Conservation (phyloP, 73 alveolate species). For the Paramecium sonneborni region DNA sequence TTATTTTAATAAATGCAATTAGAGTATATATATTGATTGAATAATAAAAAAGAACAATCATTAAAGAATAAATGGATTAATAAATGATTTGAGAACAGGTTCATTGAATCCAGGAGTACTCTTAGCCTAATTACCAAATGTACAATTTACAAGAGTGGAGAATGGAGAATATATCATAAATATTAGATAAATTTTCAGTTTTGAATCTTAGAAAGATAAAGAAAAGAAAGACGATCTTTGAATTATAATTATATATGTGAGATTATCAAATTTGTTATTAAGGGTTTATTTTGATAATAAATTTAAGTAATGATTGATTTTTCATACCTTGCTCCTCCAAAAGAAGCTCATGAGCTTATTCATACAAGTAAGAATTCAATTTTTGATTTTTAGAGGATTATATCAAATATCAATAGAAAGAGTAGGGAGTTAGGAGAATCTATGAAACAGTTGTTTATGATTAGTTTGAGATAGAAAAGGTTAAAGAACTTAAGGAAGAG, state of each 20-base stretch:
- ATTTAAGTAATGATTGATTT: background rate
- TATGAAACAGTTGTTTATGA: conserved; percentile 58
- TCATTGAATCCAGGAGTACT: background rate
- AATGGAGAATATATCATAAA: background rate
- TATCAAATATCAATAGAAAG: conserved; percentile 39
- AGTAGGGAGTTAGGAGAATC: conserved; percentile 48
- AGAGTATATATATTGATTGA: background rate
- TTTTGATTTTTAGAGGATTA: conserved; percentile 18
- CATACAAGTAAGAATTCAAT: conserved; percentile 18
- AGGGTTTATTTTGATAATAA: background rate
- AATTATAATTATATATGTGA: background rate
- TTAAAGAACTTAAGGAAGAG: conserved; percentile 60
- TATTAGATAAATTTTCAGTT: background rate
- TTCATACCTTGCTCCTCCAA: conserved; percentile 27
- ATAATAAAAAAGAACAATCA: background rate
- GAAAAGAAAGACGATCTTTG: background rate
- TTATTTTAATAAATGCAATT: background rate
- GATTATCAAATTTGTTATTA: background rate
- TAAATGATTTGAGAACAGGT: background rate
- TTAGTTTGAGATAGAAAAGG: conserved; percentile 49
- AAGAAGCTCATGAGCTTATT: background rate
- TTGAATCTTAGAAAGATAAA: background rate
- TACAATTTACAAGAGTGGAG: background rate
- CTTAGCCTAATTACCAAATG: background rate
- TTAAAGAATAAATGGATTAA: background rate